phyloP scores from a whole-genome alignment of 108 stramenopile genomes.

The Skeletonema costatum region DNA sequence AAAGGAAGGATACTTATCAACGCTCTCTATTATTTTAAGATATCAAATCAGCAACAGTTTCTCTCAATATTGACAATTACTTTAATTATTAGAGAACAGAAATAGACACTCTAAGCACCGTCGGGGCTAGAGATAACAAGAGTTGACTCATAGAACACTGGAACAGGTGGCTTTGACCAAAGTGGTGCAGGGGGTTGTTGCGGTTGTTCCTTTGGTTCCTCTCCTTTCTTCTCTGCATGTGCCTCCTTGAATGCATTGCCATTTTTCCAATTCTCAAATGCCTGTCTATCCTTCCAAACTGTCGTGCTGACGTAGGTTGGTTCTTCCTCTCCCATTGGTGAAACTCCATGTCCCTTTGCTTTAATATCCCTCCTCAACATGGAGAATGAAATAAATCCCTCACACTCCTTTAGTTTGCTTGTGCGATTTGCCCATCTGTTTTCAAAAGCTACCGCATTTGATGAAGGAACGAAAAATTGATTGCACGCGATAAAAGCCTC shows the following conservation, averaged over 20 bases:
- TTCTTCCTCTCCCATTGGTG: conserved; percentile 65
- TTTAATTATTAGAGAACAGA: too few relatives aligned
- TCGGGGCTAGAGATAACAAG: conserved; percentile 73
- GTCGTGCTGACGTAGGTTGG: conserved; percentile 71
- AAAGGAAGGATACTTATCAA: not conserved
- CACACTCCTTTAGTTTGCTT: conserved; percentile 64
- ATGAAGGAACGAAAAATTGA: conserved; percentile 77
- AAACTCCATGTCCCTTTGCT: conserved; percentile 82
- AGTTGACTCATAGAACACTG: conserved; percentile 86
- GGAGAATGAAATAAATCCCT: conserved; percentile 79
- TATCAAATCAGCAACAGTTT: too few relatives aligned
- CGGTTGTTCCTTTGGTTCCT: conserved; percentile 5
- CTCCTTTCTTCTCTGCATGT: conserved; percentile 50
- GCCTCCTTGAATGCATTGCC: conserved; percentile 66
- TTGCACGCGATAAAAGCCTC: conserved; percentile 88
- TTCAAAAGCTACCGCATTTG: conserved; percentile 76
- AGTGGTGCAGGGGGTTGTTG: conserved; percentile 46
- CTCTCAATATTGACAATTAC: too few relatives aligned
- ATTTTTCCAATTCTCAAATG: conserved; percentile 73
- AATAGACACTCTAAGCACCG: conserved; percentile 54
- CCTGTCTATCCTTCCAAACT: conserved; percentile 74
- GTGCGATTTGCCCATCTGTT: conserved; percentile 73
- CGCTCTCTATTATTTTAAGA: too few relatives aligned
- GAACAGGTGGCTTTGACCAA: conserved; percentile 78
- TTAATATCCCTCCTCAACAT: conserved; percentile 82